These are phyloP conservation scores for Neurospora pannonica DNA, from an alignment of 495 filamentous ascomycete genomes.

Conservation along the genomic window DNA sequence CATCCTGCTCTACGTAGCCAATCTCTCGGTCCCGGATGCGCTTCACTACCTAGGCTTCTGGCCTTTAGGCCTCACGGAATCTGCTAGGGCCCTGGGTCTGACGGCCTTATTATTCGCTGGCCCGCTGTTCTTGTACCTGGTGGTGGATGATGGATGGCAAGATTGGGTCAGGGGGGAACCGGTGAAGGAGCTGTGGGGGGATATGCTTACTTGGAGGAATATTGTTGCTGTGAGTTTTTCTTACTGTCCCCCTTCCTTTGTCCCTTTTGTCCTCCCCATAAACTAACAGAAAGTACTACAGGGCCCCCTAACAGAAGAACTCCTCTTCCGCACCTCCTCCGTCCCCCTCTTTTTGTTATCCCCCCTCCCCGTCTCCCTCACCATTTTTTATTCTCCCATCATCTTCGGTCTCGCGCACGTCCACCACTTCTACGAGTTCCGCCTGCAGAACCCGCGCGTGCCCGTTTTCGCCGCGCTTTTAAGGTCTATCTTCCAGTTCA, in stretches of 20 bases:
- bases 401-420: conserved; percentile 94
- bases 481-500: conserved; percentile 72
- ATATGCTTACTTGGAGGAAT: conserved; percentile 51
- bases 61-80: conserved; percentile 56
- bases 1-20: conserved; percentile 36
- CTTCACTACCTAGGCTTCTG: conserved; percentile 65
- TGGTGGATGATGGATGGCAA: conserved; percentile 63
- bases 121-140: conserved; percentile 66
- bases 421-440: conserved; percentile 95
- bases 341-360: conserved; percentile 76
- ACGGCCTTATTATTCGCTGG: conserved; percentile 76
- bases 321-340: conserved; percentile 81
- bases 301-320: conserved; percentile 86
- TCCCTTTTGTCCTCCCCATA: not conserved
- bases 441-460: conserved; percentile 65
- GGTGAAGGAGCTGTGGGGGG: conserved; percentile 18
- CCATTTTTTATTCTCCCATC: conserved; percentile 72
- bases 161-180: conserved; percentile 44
- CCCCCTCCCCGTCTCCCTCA: conserved; percentile 42
- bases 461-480: conserved; percentile 48
- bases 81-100: conserved; percentile 49
- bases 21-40: conserved; percentile 35
- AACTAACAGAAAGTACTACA: conserved; percentile 21
- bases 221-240: conserved; percentile 37
- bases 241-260: not conserved